Evolutionary conservation across 345 rosid species (phyloP).

Genomic region (Lepidium sativum): DNA sequence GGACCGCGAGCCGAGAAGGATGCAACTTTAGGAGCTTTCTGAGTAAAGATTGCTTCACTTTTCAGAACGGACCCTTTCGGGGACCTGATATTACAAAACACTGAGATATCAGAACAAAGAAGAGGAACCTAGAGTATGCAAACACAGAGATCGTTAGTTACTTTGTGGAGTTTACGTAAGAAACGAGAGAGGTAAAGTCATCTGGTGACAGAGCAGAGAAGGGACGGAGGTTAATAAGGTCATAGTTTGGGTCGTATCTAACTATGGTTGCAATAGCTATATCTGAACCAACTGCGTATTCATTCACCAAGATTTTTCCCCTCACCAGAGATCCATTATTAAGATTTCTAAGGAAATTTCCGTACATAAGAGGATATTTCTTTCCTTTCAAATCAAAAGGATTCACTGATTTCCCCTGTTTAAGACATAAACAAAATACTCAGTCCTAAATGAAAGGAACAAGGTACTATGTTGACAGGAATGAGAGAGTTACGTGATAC

Average conservation of each 20-base stretch:
- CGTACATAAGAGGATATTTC: slow-evolving; percentile 24
- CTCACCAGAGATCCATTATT: background rate
- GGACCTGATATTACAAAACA: background rate
- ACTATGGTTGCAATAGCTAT: slow-evolving; percentile 21
- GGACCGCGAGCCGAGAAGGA: slow-evolving; percentile 33
- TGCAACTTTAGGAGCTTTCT: slow-evolving; percentile 19
- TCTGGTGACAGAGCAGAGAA: background rate
- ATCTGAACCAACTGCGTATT: background rate
- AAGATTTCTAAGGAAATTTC: background rate
- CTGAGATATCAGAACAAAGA: background rate
- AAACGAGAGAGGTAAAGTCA: background rate
- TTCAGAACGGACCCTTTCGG: slow-evolving; percentile 16
- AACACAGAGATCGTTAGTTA: slow-evolving; percentile 6
- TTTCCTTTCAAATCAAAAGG: slow-evolving; percentile 25
- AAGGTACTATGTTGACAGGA: background rate
- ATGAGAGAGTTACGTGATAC: slow-evolving; percentile 2
- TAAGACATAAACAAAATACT: too few relatives aligned
- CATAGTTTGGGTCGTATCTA: background rate
- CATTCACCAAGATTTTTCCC: slow-evolving; percentile 31
- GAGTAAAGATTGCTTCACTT: slow-evolving; percentile 9
- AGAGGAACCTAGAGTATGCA: background rate
- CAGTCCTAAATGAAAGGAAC: background rate
- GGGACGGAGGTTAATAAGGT: slow-evolving; percentile 4
- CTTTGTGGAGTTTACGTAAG: slow-evolving; percentile 28
- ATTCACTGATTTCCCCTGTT: slow-evolving; percentile 32